These are phyloP conservation scores for Pelargonium myrrhifolium DNA, from an alignment of 441 rosid species.

Conservation along the genomic window DNA sequence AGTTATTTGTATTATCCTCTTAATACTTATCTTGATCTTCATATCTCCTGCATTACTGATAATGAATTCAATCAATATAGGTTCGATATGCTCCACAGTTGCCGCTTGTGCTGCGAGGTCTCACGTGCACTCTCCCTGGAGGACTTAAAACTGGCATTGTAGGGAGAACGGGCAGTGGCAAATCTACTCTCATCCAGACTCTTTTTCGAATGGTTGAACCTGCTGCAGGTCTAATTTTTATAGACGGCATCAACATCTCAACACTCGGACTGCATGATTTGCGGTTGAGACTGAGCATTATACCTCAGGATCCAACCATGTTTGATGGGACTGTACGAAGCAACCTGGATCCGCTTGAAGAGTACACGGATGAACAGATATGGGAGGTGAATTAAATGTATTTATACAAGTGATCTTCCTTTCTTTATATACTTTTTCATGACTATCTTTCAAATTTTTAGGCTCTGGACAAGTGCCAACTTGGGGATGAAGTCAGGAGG, in stretches of 20 bases:
- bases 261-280: constrained; percentile 74
- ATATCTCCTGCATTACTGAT: background rate
- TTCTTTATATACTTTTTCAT: background rate
- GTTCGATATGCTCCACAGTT: constrained; percentile 75
- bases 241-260: constrained; percentile 62
- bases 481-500: constrained; percentile 74
- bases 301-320: constrained; percentile 92
- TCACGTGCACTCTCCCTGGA: constrained; percentile 70
- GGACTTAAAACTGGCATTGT: constrained; percentile 77
- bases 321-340: constrained; percentile 80
- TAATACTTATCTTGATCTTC: too few relatives aligned
- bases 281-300: constrained; percentile 65
- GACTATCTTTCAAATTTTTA: constrained; percentile 18
- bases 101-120: constrained; percentile 77
- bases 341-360: constrained; percentile 84
- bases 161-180: constrained; percentile 88
- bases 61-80: constrained; percentile 24
- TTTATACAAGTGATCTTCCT: too few relatives aligned
- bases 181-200: constrained; percentile 78
- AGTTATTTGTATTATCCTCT: too few relatives aligned
- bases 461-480: constrained; percentile 86
- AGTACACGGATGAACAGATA: constrained; percentile 67
- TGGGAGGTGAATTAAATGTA: constrained; percentile 58
- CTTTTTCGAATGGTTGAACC: constrained; percentile 83
- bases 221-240: constrained; percentile 49